These are phyloP conservation scores for Amanita inopinata DNA, from an alignment of 768 basidiomycete genomes.

Conservation along the genomic window DNA sequence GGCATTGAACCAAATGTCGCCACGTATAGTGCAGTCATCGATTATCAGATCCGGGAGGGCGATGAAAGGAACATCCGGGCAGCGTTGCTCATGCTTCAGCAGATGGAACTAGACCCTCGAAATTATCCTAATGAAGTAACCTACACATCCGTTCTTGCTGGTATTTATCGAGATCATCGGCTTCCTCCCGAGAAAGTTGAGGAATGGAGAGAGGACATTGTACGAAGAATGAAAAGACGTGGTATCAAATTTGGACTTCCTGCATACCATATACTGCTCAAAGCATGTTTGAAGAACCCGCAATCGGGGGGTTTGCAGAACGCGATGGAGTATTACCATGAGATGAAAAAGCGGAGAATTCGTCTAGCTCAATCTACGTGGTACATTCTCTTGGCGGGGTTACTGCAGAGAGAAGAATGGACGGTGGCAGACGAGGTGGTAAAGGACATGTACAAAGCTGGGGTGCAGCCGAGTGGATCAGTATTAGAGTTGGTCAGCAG, in stretches of 20 bases:
- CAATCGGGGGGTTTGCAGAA: conserved; percentile 39
- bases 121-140: conserved; percentile 66
- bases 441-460: conserved; percentile 43
- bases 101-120: conserved; percentile 57
- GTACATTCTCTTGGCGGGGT: conserved; percentile 63
- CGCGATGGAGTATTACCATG: conserved; percentile 49
- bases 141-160: conserved; percentile 73
- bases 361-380: conserved; percentile 56
- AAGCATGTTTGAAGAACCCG: conserved; percentile 47
- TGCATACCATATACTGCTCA: conserved; percentile 73
- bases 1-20: conserved; percentile 66
- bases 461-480: conserved; percentile 34
- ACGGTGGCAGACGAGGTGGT: conserved; percentile 49
- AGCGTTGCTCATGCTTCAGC: conserved; percentile 59
- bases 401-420: conserved; percentile 52
- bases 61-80: conserved; percentile 43
- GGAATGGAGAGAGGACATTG: conserved; percentile 39
- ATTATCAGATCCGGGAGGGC: conserved; percentile 54
- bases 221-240: conserved; percentile 47
- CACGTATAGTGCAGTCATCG: conserved; percentile 73
- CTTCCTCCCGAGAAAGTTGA: conserved; percentile 32
- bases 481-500: conserved; percentile 39
- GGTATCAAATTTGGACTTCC: conserved; percentile 47
- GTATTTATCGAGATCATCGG: conserved; percentile 55
- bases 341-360: conserved; percentile 44